These are phyloP conservation scores for Russula virescens DNA, from an alignment of 768 basidiomycete species.

Conservation along the genomic window DNA sequence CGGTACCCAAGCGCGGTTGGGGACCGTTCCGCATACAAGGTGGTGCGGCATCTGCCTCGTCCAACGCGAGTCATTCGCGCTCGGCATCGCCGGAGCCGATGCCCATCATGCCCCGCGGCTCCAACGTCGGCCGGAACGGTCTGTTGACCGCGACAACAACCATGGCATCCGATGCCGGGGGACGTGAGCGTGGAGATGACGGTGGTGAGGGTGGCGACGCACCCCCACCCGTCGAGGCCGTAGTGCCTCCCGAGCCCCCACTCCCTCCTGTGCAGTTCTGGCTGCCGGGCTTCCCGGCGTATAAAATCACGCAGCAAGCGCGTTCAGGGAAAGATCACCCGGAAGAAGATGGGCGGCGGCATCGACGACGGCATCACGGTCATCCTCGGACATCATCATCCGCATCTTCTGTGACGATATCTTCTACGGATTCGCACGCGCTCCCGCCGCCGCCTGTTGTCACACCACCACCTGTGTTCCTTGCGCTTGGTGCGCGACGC, in stretches of 20 bases:
- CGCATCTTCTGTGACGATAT: not conserved
- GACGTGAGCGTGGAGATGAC: not conserved
- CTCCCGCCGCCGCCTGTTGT: not conserved
- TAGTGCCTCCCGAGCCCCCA: slow-evolving; percentile 18
- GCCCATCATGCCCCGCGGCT: slow-evolving; percentile 6
- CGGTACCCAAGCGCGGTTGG: slow-evolving; percentile 9
- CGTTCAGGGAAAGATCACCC: not conserved
- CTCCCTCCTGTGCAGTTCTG: slow-evolving; percentile 25
- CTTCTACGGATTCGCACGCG: not conserved
- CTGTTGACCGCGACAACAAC: slow-evolving; percentile 5
- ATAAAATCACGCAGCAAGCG: not conserved
- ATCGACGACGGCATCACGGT: not conserved
- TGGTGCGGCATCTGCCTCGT: not conserved
- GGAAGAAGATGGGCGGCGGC: not conserved
- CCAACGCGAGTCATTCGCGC: not conserved
- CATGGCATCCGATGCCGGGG: slow-evolving; percentile 1
- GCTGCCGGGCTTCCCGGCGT: slow-evolving; percentile 23
- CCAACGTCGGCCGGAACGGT: not conserved
- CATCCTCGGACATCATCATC: not conserved
- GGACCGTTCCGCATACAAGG: slow-evolving; percentile 15
- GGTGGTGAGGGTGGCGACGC: not conserved
- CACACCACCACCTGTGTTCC: slow-evolving; percentile 20
- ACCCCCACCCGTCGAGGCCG: not conserved
- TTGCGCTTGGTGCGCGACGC: slow-evolving; percentile 23
- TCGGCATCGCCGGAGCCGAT: slow-evolving; percentile 4